These are phyloP conservation scores for Kockovaella imperatae DNA, from an alignment of 768 basidiomycete genomes.

Conservation along the genomic window DNA sequence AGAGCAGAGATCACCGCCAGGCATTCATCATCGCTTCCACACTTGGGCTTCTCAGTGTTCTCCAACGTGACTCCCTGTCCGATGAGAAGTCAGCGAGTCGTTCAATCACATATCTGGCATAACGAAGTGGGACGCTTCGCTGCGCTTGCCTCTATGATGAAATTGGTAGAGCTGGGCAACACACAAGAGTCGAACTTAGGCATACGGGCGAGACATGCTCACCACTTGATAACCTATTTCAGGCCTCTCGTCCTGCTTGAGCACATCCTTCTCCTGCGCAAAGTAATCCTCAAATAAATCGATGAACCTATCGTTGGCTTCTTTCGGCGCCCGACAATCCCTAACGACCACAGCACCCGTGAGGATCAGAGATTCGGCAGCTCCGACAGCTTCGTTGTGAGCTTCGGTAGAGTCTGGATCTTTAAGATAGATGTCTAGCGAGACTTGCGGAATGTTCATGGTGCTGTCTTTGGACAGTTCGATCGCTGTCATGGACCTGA, in stretches of 20 bases:
- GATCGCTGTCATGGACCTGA: too few species aligned
- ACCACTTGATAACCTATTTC: conserved; percentile 72
- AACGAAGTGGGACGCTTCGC: too few species aligned
- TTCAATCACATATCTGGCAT: too few species aligned
- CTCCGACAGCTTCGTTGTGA: conserved; percentile 48
- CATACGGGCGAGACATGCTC: too few species aligned
- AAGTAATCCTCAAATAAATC: conserved; percentile 94
- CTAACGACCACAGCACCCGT: conserved; percentile 81
- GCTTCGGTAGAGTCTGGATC: conserved; percentile 20
- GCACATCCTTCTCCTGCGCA: conserved; percentile 55
- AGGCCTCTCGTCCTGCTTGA: conserved; percentile 71
- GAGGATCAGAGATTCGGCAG: conserved; percentile 68
- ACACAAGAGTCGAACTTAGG: too few species aligned
- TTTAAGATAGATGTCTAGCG: conserved; percentile 30
- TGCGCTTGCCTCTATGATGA: too few species aligned
- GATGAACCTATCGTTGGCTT: conserved; percentile 72
- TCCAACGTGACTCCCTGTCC: conserved; percentile 78
- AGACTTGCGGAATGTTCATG: conserved; percentile 22
- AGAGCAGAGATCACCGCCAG: conserved; percentile 67
- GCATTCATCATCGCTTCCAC: conserved; percentile 62
- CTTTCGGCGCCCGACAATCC: conserved; percentile 74
- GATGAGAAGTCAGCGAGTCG: background rate
- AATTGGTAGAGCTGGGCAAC: too few species aligned
- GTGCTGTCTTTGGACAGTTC: background rate
- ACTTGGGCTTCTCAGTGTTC: conserved; percentile 75